A percentile compares a stretch with the other conserved stretches of the same genome.
These are phyloP conservation scores for Citrullus colocynthis DNA, from an alignment of 306 rosid species.

Conservation along the genomic window DNA sequence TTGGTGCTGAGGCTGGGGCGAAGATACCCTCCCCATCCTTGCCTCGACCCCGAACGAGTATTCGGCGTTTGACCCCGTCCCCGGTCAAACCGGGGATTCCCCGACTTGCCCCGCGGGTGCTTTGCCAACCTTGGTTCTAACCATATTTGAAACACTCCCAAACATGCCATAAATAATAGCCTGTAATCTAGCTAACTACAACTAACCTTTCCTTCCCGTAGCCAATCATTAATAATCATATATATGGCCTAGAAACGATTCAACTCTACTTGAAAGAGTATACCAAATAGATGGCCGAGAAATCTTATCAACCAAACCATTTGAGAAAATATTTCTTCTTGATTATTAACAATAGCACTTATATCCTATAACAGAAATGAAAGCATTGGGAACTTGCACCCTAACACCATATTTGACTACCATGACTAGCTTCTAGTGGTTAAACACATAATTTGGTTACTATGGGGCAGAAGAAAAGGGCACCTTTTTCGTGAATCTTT, in stretches of 20 bases:
- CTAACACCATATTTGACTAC: neutral
- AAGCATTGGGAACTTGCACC: neutral
- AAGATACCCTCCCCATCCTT: too few species aligned
- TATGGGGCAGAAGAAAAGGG: too few species aligned
- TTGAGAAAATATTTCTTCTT: neutral
- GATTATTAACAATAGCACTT: neutral
- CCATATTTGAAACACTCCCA: too few species aligned
- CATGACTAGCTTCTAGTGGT: neutral
- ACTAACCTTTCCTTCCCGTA: neutral
- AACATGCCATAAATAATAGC: too few species aligned
- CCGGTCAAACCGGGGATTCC: too few species aligned
- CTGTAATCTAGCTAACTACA: neutral
- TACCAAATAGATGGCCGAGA: neutral
- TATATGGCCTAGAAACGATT: neutral
- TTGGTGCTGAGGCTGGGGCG: too few species aligned
- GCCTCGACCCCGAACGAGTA: too few species aligned
- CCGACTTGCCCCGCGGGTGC: too few species aligned
- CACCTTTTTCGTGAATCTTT: too few species aligned
- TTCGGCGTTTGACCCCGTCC: too few species aligned
- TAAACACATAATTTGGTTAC: too few species aligned
- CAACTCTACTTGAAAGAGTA: neutral
- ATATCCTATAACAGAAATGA: neutral
- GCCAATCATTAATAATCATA: neutral
- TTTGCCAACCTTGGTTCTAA: too few species aligned
- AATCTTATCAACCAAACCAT: neutral